Conservation (phyloP, 768 basidiomycete species). For the Suillus occidentalis region DNA sequence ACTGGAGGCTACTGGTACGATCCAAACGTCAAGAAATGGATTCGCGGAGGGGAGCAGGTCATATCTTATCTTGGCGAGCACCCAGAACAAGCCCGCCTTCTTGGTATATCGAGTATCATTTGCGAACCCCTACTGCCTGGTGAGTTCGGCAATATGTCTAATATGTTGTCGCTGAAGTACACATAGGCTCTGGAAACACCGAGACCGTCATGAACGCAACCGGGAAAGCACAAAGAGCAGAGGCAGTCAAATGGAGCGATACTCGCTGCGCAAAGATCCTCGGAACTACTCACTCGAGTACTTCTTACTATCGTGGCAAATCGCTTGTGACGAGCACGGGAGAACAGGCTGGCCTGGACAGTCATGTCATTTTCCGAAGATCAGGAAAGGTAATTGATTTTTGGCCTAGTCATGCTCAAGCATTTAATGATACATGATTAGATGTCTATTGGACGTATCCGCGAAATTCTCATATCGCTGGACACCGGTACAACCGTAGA, state of each 20-base stretch:
- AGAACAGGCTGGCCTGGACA: neutral
- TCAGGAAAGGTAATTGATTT: neutral
- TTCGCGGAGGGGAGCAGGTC: neutral
- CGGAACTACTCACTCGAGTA: neutral
- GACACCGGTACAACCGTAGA: neutral
- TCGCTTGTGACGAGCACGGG: neutral
- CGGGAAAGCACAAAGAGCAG: neutral
- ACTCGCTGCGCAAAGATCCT: neutral
- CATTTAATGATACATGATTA: neutral
- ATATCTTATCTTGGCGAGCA: neutral
- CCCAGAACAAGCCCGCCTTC: conserved; percentile 6
- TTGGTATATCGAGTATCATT: neutral
- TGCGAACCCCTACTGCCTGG: neutral
- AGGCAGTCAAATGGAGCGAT: neutral
- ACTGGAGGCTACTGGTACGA: conserved; percentile 17
- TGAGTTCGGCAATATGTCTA: neutral
- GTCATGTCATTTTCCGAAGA: neutral
- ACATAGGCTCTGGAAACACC: neutral
- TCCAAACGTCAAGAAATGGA: conserved; percentile 13
- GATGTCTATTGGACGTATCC: conserved; percentile 6
- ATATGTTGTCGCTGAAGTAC: neutral
- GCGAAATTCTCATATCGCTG: neutral
- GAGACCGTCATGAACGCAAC: neutral
- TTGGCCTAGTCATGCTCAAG: neutral
- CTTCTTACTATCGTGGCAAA: neutral